Evolutionary conservation across 495 filamentous ascomycete genomes (phyloP).

Genomic region (Penicillium coffeae): DNA sequence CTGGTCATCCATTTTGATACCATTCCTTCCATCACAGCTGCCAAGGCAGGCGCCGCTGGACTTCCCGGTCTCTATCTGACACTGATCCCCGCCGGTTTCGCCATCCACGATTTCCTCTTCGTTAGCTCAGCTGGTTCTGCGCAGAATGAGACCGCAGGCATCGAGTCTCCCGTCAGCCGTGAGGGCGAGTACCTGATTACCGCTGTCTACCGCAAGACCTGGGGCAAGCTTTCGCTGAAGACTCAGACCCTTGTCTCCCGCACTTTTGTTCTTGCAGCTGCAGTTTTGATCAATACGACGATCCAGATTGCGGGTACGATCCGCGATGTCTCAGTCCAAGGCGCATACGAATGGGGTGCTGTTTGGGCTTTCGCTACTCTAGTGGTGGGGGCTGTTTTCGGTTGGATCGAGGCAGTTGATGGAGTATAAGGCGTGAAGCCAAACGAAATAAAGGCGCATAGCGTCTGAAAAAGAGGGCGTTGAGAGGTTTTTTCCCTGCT

Average conservation of each 20-base stretch:
- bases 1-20: conserved; percentile 67
- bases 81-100: conserved; percentile 62
- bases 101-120: conserved; percentile 71
- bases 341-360: conserved; percentile 64
- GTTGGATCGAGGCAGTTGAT: conserved; percentile 55
- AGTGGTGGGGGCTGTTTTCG: conserved; percentile 55
- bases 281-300: conserved; percentile 59
- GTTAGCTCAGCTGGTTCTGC: conserved; percentile 55
- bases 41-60: conserved; percentile 52
- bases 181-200: conserved; percentile 58
- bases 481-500: too few relatives aligned
- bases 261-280: conserved; percentile 55
- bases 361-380: conserved; percentile 64
- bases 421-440: conserved; percentile 9
- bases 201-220: conserved; percentile 46
- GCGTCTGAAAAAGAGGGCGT: neutral
- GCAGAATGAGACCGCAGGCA: conserved; percentile 36
- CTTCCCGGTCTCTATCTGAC: conserved; percentile 46
- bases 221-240: conserved; percentile 54
- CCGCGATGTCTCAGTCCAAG: conserved; percentile 60
- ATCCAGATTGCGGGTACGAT: conserved; percentile 60
- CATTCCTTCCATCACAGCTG: conserved; percentile 59
- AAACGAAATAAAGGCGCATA: neutral
- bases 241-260: conserved; percentile 62
- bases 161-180: conserved; percentile 54